phyloP scores from a whole-genome alignment of 352 stramenopile genomes.

The Phytopythium cucurbitacearum region DNA sequence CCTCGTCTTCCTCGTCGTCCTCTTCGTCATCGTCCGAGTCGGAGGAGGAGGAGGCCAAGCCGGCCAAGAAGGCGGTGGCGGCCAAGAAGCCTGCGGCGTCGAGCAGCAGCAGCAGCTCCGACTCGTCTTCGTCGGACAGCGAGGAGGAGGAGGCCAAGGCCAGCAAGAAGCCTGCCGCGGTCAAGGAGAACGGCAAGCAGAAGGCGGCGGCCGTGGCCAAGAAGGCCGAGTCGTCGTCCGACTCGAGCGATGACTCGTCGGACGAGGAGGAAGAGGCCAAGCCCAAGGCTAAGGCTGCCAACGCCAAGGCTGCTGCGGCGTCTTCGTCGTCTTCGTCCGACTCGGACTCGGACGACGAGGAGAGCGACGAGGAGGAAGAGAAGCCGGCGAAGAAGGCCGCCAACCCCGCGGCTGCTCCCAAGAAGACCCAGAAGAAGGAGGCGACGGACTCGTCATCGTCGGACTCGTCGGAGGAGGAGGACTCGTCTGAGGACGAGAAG shows the following conservation, averaged over 20 bases:
- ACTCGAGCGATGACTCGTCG: slow-evolving; percentile 22
- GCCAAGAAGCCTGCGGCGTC: slow-evolving; percentile 15
- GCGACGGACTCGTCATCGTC: slow-evolving; percentile 27
- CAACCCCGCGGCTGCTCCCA: slow-evolving; percentile 12
- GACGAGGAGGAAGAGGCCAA: slow-evolving; percentile 32
- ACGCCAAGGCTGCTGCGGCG: slow-evolving; percentile 19
- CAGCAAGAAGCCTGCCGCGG: slow-evolving; percentile 7
- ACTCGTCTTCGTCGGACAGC: slow-evolving; percentile 12
- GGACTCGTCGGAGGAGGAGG: slow-evolving; percentile 25
- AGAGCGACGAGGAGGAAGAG: slow-evolving; percentile 34
- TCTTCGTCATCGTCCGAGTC: slow-evolving; percentile 30
- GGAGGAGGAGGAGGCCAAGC: slow-evolving; percentile 22
- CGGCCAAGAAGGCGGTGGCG: slow-evolving; percentile 10
- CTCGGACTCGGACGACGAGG: slow-evolving; percentile 44
- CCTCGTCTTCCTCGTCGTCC: slow-evolving; percentile 27
- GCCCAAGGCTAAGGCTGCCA: slow-evolving; percentile 18
- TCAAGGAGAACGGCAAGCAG: slow-evolving; percentile 10
- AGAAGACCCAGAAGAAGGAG: slow-evolving; percentile 17
- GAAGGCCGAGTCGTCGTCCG: slow-evolving; percentile 26
- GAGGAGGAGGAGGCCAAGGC: slow-evolving; percentile 23
- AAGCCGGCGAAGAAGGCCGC: slow-evolving; percentile 16
- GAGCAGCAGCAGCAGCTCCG: slow-evolving; percentile 15
- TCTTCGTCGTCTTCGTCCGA: slow-evolving; percentile 26
- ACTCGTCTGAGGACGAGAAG: slow-evolving; percentile 27
- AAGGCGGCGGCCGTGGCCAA: slow-evolving; percentile 7